phyloP scores from a whole-genome alignment of 2,329 filamentous ascomycete genomes.

The Trichoderma lentiforme region DNA sequence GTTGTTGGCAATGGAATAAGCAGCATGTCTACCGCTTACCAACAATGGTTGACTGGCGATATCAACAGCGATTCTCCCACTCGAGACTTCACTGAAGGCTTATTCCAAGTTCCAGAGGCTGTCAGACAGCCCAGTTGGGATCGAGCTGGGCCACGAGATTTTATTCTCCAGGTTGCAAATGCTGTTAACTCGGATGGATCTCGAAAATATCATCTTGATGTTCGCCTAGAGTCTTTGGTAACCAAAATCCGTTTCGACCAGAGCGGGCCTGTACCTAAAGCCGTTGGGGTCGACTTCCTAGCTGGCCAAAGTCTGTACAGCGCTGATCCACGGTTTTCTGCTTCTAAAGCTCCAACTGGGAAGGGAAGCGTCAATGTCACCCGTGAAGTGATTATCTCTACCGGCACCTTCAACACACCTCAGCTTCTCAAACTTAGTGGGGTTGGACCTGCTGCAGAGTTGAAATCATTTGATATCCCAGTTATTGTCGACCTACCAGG shows the following conservation, averaged over 20 bases:
- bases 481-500: slow-evolving; percentile 47
- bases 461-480: slow-evolving; percentile 42
- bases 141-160: too few species aligned
- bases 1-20: too few species aligned
- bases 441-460: slow-evolving; percentile 53
- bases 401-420: slow-evolving; percentile 61
- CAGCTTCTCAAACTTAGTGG: slow-evolving; percentile 64
- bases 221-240: slow-evolving; percentile 41
- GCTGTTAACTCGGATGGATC: slow-evolving; percentile 44
- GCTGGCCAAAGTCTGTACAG: slow-evolving; percentile 45
- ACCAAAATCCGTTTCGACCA: too few species aligned
- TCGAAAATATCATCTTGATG: slow-evolving; percentile 51
- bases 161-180: slow-evolving; percentile 19
- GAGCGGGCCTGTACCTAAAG: slow-evolving; percentile 35
- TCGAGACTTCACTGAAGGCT: too few species aligned
- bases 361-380: slow-evolving; percentile 23
- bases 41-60: too few species aligned
- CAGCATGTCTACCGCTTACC: too few species aligned
- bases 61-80: too few species aligned
- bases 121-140: too few species aligned
- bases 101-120: too few species aligned
- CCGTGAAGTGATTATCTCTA: slow-evolving; percentile 45
- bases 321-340: slow-evolving; percentile 36
- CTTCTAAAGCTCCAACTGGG: background rate
- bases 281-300: slow-evolving; percentile 49